Conservation (phyloP, 2,329 filamentous ascomycete species). For the Aureobasidium namibiae region DNA sequence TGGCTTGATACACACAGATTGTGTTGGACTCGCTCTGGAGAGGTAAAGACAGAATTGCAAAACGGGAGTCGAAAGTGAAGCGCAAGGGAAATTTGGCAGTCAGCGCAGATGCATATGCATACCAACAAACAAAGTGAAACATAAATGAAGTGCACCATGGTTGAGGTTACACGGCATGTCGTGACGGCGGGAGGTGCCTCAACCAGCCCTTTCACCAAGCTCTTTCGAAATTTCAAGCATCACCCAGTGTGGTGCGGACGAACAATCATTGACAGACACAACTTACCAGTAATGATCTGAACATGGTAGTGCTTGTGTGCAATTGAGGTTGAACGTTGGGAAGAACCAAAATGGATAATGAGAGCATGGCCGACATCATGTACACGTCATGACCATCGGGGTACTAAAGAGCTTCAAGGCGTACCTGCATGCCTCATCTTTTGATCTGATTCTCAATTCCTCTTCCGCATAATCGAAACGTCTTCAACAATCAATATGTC, state of each 20-base stretch:
- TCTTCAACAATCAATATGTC: not conserved
- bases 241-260: too few relatives aligned
- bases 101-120: not conserved
- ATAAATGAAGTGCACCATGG: not conserved
- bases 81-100: too few relatives aligned
- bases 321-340: not conserved
- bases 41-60: not conserved
- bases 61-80: not conserved
- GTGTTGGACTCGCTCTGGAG: not conserved
- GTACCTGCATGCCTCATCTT: not conserved
- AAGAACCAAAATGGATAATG: not conserved
- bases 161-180: not conserved
- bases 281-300: too few relatives aligned
- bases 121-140: not conserved
- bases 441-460: not conserved
- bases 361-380: not conserved
- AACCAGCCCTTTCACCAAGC: too few relatives aligned
- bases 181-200: not conserved
- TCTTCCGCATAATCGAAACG: not conserved
- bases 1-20: not conserved
- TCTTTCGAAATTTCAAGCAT: too few relatives aligned
- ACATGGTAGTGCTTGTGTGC: not conserved
- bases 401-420: not conserved
- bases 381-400: slow-evolving; percentile 1
- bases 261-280: too few relatives aligned